Conservation (phyloP, 208 protist species). For the Acanthamoeba triangularis region DNA sequence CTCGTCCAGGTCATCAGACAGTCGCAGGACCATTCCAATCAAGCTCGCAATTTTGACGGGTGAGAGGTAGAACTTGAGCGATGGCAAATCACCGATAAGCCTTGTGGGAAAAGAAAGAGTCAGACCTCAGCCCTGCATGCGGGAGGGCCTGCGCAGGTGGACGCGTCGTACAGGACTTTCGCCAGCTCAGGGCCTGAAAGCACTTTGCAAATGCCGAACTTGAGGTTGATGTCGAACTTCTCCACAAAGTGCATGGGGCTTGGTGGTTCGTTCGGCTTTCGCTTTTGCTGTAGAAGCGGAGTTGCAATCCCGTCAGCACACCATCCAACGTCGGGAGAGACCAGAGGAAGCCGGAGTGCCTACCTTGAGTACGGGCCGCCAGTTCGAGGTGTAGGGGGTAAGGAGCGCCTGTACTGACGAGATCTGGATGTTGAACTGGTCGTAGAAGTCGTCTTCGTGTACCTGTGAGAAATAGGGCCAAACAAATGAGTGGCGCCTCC, state of each 20-base stretch:
- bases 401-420: slow-evolving; percentile 68
- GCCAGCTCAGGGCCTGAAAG: slow-evolving; percentile 14
- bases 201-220: slow-evolving; percentile 63
- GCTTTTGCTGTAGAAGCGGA: background rate
- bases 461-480: background rate
- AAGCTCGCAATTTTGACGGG: slow-evolving; percentile 4
- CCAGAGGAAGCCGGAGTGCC: background rate
- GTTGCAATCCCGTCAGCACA: background rate
- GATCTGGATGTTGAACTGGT: slow-evolving; percentile 69
- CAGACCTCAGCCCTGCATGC: background rate
- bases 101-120: slow-evolving; percentile 43
- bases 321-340: background rate
- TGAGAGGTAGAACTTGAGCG: slow-evolving; percentile 67
- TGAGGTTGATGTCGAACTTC: slow-evolving; percentile 76
- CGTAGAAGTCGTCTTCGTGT: slow-evolving; percentile 74
- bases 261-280: background rate
- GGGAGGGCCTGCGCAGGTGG: background rate
- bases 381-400: slow-evolving; percentile 53
- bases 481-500: background rate
- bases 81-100: slow-evolving; percentile 52
- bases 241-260: slow-evolving; percentile 71
- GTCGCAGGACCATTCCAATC: slow-evolving; percentile 29
- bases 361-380: slow-evolving; percentile 65
- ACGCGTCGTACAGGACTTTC: slow-evolving; percentile 57
- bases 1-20: slow-evolving; percentile 67